These are phyloP conservation scores for Microthlaspi erraticum DNA, from an alignment of 345 rosid species.

Conservation along the genomic window DNA sequence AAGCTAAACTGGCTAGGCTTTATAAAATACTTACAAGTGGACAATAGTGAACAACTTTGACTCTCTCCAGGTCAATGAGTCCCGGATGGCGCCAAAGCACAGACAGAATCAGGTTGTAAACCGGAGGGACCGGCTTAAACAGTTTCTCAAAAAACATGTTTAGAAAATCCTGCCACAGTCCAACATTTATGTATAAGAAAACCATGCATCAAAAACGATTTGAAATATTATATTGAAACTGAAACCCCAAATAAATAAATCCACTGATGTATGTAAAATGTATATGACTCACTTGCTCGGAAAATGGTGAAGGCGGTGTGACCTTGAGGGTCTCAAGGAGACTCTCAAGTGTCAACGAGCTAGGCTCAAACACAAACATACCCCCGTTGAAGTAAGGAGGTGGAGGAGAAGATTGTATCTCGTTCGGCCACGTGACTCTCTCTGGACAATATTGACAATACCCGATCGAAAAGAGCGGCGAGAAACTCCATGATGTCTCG, in stretches of 20 bases:
- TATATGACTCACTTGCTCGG: constrained; percentile 62
- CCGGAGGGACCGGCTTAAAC: constrained; percentile 59
- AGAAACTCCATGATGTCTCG: constrained; percentile 65
- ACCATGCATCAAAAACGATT: background rate
- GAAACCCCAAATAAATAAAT: background rate
- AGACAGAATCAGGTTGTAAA: constrained; percentile 68
- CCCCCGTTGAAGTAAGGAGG: constrained; percentile 72
- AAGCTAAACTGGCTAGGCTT: too few relatives aligned
- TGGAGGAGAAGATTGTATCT: constrained; percentile 59
- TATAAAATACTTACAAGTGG: constrained; percentile 59
- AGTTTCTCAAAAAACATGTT: constrained; percentile 67
- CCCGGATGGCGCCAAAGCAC: constrained; percentile 86
- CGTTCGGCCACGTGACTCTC: constrained; percentile 54
- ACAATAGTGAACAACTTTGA: constrained; percentile 74
- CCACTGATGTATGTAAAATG: background rate
- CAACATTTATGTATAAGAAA: background rate
- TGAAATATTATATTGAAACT: too few relatives aligned
- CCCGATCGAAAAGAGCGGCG: constrained; percentile 54
- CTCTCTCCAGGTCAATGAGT: constrained; percentile 57
- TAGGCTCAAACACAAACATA: constrained; percentile 73
- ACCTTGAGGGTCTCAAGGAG: constrained; percentile 54
- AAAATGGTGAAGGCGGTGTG: constrained; percentile 66
- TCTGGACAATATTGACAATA: constrained; percentile 74
- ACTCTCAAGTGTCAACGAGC: constrained; percentile 43
- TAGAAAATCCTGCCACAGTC: constrained; percentile 61